A percentile compares a stretch with the other conserved stretches of the same genome.
phyloP scores from a whole-genome alignment of 768 basidiomycete genomes.

The Boletus rex-veris region DNA sequence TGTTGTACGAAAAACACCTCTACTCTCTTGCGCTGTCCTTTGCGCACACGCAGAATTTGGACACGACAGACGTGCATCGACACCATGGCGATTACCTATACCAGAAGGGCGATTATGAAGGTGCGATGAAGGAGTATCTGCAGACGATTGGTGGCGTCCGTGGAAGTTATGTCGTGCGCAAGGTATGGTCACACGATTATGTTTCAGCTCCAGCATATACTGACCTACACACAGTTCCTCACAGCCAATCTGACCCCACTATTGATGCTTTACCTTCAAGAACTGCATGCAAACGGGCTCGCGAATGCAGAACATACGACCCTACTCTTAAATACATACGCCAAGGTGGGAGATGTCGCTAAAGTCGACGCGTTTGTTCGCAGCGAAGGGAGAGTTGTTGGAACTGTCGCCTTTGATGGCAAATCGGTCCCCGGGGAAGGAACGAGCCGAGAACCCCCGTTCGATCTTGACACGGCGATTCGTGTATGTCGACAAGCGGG shows the following conservation, averaged over 20 bases:
- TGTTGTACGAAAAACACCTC: constrained; percentile 76
- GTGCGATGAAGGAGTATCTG: constrained; percentile 88
- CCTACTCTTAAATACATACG: constrained; percentile 93
- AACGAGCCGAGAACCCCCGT: constrained; percentile 72
- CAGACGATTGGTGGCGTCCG: constrained; percentile 86
- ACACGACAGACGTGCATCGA: constrained; percentile 85
- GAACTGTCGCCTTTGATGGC: constrained; percentile 15
- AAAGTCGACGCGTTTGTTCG: constrained; percentile 92
- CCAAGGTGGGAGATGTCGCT: constrained; percentile 88
- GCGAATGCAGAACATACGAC: constrained; percentile 98
- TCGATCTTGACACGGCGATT: constrained; percentile 96
- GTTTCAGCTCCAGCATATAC: neutral
- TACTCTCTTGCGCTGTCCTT: constrained; percentile 79
- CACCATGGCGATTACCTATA: constrained; percentile 93
- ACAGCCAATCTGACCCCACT: constrained; percentile 96
- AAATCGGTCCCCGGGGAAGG: constrained; percentile 32
- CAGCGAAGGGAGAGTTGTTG: constrained; percentile 61
- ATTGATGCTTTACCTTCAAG: constrained; percentile 93
- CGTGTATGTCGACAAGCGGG: constrained; percentile 95
- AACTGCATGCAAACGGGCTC: constrained; percentile 82
- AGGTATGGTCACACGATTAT: constrained; percentile 46
- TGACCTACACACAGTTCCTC: constrained; percentile 61
- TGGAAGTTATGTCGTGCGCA: constrained; percentile 95
- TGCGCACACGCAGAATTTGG: constrained; percentile 75
- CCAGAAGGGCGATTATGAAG: constrained; percentile 86